Evolutionary conservation across 352 stramenopile genomes (phyloP).

Genomic region (Globisporangium emineosum): DNA sequence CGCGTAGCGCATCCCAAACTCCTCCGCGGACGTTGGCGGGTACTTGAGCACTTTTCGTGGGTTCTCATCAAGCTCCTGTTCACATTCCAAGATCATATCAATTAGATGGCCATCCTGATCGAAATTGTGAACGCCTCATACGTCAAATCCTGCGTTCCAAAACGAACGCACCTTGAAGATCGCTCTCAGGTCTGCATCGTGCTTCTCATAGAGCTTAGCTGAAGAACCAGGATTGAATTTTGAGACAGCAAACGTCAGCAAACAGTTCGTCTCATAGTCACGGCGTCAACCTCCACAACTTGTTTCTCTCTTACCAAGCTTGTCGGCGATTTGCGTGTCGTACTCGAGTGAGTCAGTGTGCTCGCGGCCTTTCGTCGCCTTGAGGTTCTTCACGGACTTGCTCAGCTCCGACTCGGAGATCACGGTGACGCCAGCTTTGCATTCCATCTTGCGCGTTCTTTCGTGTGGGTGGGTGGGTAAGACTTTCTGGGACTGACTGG

Average conservation of each 20-base stretch:
- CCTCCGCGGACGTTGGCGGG: slow-evolving; percentile 46
- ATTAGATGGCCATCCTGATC: background rate
- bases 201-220: slow-evolving; percentile 60
- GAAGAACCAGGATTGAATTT: background rate
- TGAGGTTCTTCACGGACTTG: slow-evolving; percentile 61
- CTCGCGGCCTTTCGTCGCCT: slow-evolving; percentile 59
- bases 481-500: background rate
- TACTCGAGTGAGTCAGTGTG: slow-evolving; percentile 74
- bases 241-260: background rate
- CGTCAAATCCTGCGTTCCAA: background rate
- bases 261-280: background rate
- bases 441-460: slow-evolving; percentile 39
- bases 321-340: slow-evolving; percentile 50
- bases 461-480: background rate
- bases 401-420: slow-evolving; percentile 58
- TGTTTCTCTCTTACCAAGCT: slow-evolving; percentile 29
- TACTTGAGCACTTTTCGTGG: slow-evolving; percentile 79
- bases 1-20: slow-evolving; percentile 80
- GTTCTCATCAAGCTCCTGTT: slow-evolving; percentile 68
- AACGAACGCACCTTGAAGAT: slow-evolving; percentile 55
- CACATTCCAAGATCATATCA: background rate
- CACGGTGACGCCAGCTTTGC: slow-evolving; percentile 31
- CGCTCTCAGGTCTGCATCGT: slow-evolving; percentile 54
- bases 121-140: background rate
- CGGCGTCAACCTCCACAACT: background rate